Evolutionary conservation across 164 flowering plant genomes (phyloP).

Genomic region (Cinnamomum micranthum): DNA sequence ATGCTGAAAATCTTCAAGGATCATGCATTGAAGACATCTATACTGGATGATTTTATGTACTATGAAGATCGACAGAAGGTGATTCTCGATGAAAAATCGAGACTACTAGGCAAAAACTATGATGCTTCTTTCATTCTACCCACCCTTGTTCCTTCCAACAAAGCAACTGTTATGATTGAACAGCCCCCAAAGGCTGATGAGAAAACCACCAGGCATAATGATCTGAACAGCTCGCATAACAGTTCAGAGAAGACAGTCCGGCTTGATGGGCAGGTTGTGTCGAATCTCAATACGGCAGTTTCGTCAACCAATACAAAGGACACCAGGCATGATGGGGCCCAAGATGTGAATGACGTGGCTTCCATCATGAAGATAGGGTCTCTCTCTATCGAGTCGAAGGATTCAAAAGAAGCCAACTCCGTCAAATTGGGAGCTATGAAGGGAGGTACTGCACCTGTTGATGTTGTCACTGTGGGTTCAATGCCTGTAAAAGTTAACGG

Average conservation of each 20-base stretch:
- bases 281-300: conserved; percentile 5
- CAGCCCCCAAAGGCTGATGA: conserved; percentile 20
- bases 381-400: conserved; percentile 27
- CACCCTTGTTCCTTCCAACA: conserved; percentile 35
- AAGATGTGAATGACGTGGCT: conserved; percentile 21
- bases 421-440: conserved; percentile 5
- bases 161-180: conserved; percentile 19
- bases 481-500: conserved; percentile 44
- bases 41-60: conserved; percentile 70
- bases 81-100: conserved; percentile 57
- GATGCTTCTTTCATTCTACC: conserved; percentile 33
- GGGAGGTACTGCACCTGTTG: conserved; percentile 16
- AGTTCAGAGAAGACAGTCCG: not conserved
- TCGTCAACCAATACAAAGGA: conserved; percentile 5
- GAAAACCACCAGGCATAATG: conserved; percentile 11
- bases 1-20: conserved; percentile 70
- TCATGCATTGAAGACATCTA: conserved; percentile 39
- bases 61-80: conserved; percentile 65
- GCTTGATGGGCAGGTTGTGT: conserved; percentile 12
- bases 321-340: conserved; percentile 14
- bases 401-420: conserved; percentile 25
- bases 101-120: conserved; percentile 37
- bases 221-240: conserved; percentile 15
- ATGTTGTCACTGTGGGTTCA: conserved; percentile 63
- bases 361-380: conserved; percentile 45